Percentiles rank a stretch among this genome's conserved stretches.
phyloP scores from a whole-genome alignment of 2,329 filamentous ascomycete species.

The Elsinoe batatas region DNA sequence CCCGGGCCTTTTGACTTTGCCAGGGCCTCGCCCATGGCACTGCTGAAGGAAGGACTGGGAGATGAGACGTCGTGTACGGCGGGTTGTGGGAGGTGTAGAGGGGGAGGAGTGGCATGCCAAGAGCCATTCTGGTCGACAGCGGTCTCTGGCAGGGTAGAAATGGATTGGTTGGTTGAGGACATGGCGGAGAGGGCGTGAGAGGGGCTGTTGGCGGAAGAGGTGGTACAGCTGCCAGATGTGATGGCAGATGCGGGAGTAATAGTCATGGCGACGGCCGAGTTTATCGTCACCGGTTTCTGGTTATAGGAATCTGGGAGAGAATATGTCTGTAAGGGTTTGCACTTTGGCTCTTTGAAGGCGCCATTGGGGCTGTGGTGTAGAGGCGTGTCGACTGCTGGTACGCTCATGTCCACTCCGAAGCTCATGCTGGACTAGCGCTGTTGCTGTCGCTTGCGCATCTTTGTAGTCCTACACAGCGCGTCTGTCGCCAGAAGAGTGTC shows the following conservation, averaged over 20 bases:
- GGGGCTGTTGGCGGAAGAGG: slow-evolving; percentile 31
- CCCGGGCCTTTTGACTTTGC: slow-evolving; percentile 31
- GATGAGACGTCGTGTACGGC: slow-evolving; percentile 15
- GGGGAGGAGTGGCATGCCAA: slow-evolving; percentile 11
- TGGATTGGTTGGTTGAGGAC: slow-evolving; percentile 50
- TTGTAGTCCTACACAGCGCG: slow-evolving; percentile 7
- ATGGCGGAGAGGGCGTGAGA: slow-evolving; percentile 25
- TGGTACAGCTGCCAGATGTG: slow-evolving; percentile 25
- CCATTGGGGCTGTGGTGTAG: slow-evolving; percentile 10
- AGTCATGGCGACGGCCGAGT: slow-evolving; percentile 18
- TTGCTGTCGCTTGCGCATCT: slow-evolving; percentile 13
- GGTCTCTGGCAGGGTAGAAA: slow-evolving; percentile 56
- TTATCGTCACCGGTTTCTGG: slow-evolving; percentile 5
- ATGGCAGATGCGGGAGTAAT: slow-evolving; percentile 21
- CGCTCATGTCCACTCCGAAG: slow-evolving; percentile 14
- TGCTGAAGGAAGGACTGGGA: slow-evolving; percentile 15
- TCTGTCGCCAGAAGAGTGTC: neutral
- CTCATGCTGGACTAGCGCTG: slow-evolving; percentile 13
- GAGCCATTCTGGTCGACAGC: slow-evolving; percentile 16
- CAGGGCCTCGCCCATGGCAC: slow-evolving; percentile 17
- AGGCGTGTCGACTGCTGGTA: slow-evolving; percentile 10
- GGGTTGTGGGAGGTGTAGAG: slow-evolving; percentile 17
- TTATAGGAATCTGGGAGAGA: slow-evolving; percentile 1
- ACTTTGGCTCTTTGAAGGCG: slow-evolving; percentile 12
- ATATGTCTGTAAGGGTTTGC: slow-evolving; percentile 11